These are phyloP conservation scores for Vitis hybrid DNA, from an alignment of 177 flowering plant genomes.

Conservation along the genomic window DNA sequence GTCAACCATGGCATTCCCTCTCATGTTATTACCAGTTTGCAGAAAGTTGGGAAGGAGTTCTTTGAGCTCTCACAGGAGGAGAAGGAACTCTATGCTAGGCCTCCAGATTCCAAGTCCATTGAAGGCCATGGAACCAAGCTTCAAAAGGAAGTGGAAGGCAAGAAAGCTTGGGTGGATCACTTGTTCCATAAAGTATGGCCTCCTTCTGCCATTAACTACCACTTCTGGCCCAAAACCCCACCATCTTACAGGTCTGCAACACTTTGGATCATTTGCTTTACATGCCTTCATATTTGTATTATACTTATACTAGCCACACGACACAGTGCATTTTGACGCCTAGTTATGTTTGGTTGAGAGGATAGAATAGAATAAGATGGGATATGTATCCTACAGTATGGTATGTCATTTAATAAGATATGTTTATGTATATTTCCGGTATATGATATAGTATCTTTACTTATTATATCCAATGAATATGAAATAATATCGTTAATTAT, in stretches of 20 bases:
- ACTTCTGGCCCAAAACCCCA: slow-evolving; percentile 73
- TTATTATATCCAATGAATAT: no score
- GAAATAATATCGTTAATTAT: no score
- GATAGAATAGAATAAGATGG: no score
- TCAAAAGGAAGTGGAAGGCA: slow-evolving; percentile 57
- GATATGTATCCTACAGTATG: accelerated
- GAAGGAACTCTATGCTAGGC: slow-evolving; percentile 43
- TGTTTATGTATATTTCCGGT: no score
- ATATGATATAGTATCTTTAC: no score
- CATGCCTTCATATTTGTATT: no score
- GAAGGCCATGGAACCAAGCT: slow-evolving; percentile 59
- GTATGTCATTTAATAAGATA: no score
- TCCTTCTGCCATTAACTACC: slow-evolving; percentile 51
- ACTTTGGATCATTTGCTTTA: no score
- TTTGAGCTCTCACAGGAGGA: slow-evolving; percentile 54
- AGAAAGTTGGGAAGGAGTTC: slow-evolving; percentile 47
- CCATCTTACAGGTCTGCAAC: slow-evolving; percentile 56
- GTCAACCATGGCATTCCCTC: slow-evolving; percentile 52
- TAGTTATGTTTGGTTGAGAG: no score
- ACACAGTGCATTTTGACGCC: no score
- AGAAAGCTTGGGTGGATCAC: slow-evolving; percentile 77
- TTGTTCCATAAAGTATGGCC: slow-evolving; percentile 83
- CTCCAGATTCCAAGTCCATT: slow-evolving; percentile 19
- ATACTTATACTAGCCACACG: no score
- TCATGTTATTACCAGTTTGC: slow-evolving; percentile 37